A percentile compares a stretch with the other conserved stretches of the same genome.
These are phyloP conservation scores for Oryza glaberrima DNA, from an alignment of 176 grass and related monocot genomes.

Conservation along the genomic window DNA sequence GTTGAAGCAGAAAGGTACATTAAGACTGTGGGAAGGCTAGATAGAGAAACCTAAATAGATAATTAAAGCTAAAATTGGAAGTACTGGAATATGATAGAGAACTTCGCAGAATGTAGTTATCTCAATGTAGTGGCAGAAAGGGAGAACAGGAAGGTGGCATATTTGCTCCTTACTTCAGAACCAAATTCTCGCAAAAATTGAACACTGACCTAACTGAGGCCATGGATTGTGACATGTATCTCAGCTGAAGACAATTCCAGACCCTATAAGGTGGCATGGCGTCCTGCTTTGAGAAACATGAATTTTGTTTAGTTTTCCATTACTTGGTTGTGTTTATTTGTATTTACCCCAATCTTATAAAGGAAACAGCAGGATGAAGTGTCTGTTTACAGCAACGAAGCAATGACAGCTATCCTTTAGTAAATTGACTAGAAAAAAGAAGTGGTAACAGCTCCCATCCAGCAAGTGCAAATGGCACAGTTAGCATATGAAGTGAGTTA, in stretches of 20 bases:
- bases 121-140: constrained; percentile 17
- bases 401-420: constrained; percentile 36
- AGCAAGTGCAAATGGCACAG: constrained; percentile 29
- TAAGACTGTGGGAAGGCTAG: not conserved
- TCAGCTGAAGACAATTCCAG: constrained; percentile 78
- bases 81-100: constrained; percentile 26
- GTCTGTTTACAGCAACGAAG: constrained; percentile 51
- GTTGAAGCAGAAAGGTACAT: not conserved
- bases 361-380: constrained; percentile 55
- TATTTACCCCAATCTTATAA: constrained; percentile 56
- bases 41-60: constrained; percentile 11
- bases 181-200: constrained; percentile 59
- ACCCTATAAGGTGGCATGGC: constrained; percentile 76
- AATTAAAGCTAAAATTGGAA: constrained; percentile 20
- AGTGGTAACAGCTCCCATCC: constrained; percentile 12
- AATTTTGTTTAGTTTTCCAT: constrained; percentile 61
- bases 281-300: constrained; percentile 83
- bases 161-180: constrained; percentile 46
- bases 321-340: constrained; percentile 54
- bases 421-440: constrained; percentile 36
- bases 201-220: constrained; percentile 77
- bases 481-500: constrained; percentile 5
- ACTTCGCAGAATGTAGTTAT: constrained; percentile 31
- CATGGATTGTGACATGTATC: constrained; percentile 58
- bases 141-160: constrained; percentile 30